Evolutionary conservation across 352 stramenopile species (phyloP), one percentile per base, ranked within the genome.

Genomic region (Phytophthora melonis): DNA sequence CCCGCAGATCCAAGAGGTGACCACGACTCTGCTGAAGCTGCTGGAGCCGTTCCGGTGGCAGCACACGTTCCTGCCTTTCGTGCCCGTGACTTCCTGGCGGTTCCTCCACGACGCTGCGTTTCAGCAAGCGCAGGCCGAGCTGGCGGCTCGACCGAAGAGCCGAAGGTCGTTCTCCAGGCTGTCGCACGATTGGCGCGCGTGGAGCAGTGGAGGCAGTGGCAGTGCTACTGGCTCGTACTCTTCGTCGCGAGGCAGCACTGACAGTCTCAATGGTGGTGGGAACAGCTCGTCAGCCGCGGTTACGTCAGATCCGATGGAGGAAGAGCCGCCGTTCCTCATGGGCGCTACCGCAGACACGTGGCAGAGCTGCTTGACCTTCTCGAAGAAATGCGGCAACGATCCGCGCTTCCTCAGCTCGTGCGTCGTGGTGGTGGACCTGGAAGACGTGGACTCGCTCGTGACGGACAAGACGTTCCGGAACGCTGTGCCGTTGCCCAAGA

Each of bases 21-120:
- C 83, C 4, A 78, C 92, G 19, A 89, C 80, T 54, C 54, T 97
- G 43, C 58, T 95, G 27, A 88, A 88, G 66, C 65, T 97, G 30
- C 64, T 97, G 11, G 69, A 88, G 47, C 90, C 90, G n/a, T 97
- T 97, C 64, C 75, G 66, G 23, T 97, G 90, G 90, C 86, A 92
- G 50, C 87, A 93, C 68, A 92, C 85, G 21, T 91, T 93, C 53
- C 55, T 94, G 5, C 88, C 90, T 25, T 95, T 94, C 58, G 65
- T 95, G 8, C 86, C 88, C 11, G 81, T 93, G 14, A 73, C 87
- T 25, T 94, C 87, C 3, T 94, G 88, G 83, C 76, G 79, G 21
- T 93, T 93, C 58, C 66, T 95, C 23, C 77, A 85, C 13, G 88
- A 97, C 59, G 70, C 84, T 49, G 63, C 89, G 30, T 80, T 86